Evolutionary conservation across 176 grass and related monocot species (phyloP).

Genomic region (Bromus sterilis): DNA sequence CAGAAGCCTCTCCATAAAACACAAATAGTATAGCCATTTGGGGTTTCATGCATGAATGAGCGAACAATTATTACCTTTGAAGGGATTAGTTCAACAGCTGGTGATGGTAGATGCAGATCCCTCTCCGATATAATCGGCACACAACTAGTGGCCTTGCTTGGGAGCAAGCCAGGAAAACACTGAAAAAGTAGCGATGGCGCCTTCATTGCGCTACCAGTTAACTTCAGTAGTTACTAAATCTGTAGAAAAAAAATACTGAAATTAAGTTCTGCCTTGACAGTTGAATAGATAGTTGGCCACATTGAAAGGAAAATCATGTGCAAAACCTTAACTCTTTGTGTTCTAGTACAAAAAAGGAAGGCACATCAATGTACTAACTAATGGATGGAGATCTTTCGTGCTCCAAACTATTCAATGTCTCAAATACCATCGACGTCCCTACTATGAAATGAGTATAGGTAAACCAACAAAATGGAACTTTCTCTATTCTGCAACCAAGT

Average conservation of each 20-base stretch:
- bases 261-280: neutral
- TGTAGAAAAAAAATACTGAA: neutral
- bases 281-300: neutral
- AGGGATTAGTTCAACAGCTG: constrained; percentile 84
- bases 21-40: neutral
- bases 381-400: neutral
- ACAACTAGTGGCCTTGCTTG: constrained; percentile 44
- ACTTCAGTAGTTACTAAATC: neutral
- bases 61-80: constrained; percentile 50
- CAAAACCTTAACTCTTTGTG: neutral
- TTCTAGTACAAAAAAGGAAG: neutral
- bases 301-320: neutral
- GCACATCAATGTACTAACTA: neutral
- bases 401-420: neutral
- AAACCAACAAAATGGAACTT: neutral
- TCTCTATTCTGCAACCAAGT: constrained; percentile 5
- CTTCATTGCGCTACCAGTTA: constrained; percentile 45
- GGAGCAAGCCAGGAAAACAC: constrained; percentile 77
- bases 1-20: neutral
- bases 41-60: neutral
- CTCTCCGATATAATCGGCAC: constrained; percentile 74
- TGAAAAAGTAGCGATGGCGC: constrained; percentile 60
- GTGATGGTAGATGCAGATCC: constrained; percentile 80
- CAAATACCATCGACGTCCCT: neutral
- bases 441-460: neutral